Conservation (phyloP, 2,329 filamentous ascomycete species). For the Neobulgaria alba region DNA sequence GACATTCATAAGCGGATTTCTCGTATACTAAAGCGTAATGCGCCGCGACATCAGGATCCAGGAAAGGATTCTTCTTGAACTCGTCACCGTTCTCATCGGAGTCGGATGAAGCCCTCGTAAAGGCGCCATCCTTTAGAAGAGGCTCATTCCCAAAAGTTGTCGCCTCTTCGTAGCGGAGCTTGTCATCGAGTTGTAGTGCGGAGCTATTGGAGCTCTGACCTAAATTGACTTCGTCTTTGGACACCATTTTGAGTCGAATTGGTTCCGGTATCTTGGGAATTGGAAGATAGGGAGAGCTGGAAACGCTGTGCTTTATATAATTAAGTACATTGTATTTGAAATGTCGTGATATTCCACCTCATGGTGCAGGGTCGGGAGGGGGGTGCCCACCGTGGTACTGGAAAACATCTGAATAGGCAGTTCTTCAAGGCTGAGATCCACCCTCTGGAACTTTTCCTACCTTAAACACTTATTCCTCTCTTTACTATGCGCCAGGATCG, state of each 20-base stretch:
- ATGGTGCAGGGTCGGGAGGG: background rate
- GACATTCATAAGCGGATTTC: constrained; percentile 23
- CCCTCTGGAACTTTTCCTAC: background rate
- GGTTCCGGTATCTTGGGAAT: background rate
- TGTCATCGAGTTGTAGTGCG: constrained; percentile 1
- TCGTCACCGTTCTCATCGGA: constrained; percentile 14
- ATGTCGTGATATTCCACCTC: background rate
- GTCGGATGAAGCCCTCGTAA: constrained; percentile 4
- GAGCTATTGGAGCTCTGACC: background rate
- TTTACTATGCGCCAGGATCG: background rate
- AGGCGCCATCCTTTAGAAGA: constrained; percentile 4
- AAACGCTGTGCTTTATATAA: background rate
- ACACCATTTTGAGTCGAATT: background rate
- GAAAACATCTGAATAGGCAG: background rate
- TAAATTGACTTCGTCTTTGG: background rate
- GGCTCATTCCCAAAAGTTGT: constrained; percentile 9
- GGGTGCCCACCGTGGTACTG: background rate
- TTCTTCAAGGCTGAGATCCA: background rate
- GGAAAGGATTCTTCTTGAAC: constrained; percentile 16
- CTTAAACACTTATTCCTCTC: background rate
- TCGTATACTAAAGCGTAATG: constrained; percentile 20
- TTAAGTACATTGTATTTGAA: background rate
- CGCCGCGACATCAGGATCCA: constrained; percentile 21
- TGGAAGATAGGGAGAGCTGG: background rate
- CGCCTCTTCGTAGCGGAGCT: constrained; percentile 12